Base-by-base conservation (phyloP, 495 filamentous ascomycete genomes). In the Neurospora pannonica region DNA sequence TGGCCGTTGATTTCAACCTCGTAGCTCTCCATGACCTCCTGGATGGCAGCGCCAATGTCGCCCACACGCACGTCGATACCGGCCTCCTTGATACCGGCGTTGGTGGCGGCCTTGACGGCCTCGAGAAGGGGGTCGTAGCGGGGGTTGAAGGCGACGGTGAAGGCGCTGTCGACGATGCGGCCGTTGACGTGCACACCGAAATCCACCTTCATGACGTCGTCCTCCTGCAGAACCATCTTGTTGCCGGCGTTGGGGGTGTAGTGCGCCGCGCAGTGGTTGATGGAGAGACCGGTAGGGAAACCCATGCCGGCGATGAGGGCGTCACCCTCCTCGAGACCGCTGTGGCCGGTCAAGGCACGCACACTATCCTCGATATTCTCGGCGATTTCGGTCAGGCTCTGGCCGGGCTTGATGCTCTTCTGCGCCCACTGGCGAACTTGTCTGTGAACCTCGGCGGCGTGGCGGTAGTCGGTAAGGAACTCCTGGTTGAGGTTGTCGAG, bases 161-260 rank as follows among this genome's bases (percentile, higher is more conserved):
- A 97, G 6, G 94, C 94, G 81, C 92, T 94, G 83, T 97, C 94
- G 36, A 97, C 92, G 79, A 97, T 97, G 72, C 92, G 87, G 10
- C 94, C 94, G 79, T 94, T 96, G 78, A 97, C 88, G 76, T 97
- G 94, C 10, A 95, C 93, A 43, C 94, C 94, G 74, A 97, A 94
- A 81, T 97, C 94, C 60, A 97, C 92, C 81, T 94, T 97, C 92
- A 97, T 91, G 38, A 97, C 94, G 82, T 97, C 93, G 70, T 90
- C 90, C 71, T 96, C 83, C 78, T 93, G 87, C 73, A 97, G 83
- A 39, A 94, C 85, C 77, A 91, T 91, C 84, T 97, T 96, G 82
- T 92, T 93, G 71, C 94, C 94, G n/a, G 94, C 90, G 83, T 97
- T 97, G 34, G 94, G 94, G 5, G 91, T 95, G 83, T 91, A 97